These are phyloP conservation scores for Kwoniella sp. DNA, from an alignment of 768 basidiomycete species.

Conservation along the genomic window DNA sequence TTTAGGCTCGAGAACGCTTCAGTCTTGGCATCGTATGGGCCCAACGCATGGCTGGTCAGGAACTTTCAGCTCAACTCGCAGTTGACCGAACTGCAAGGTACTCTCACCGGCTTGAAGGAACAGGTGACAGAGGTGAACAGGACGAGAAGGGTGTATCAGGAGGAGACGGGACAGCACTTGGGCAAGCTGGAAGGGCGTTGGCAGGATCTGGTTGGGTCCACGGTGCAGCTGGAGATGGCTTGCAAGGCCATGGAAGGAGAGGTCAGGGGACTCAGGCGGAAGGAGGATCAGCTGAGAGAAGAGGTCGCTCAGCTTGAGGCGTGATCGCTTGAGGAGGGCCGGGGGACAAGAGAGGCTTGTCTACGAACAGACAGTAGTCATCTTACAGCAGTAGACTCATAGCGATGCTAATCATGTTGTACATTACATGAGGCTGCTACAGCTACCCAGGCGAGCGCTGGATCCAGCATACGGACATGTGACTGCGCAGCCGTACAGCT, in stretches of 20 bases:
- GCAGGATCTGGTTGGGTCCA: slow-evolving; percentile 85
- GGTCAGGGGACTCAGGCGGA: slow-evolving; percentile 52
- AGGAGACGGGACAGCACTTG: slow-evolving; percentile 70
- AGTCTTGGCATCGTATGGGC: slow-evolving; percentile 76
- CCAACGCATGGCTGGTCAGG: slow-evolving; percentile 86
- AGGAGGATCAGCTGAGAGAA: slow-evolving; percentile 38
- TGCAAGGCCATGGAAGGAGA: slow-evolving; percentile 82
- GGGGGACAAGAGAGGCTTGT: too few relatives aligned
- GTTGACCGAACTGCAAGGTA: slow-evolving; percentile 61
- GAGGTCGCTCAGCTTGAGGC: slow-evolving; percentile 39
- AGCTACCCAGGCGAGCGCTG: too few relatives aligned
- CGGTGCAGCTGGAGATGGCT: slow-evolving; percentile 93
- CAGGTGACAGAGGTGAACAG: slow-evolving; percentile 80
- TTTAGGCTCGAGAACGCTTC: slow-evolving; percentile 76
- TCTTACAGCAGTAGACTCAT: too few relatives aligned
- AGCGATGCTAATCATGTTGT: too few relatives aligned
- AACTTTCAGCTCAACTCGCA: slow-evolving; percentile 81
- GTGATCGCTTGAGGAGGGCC: not conserved
- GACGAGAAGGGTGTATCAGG: slow-evolving; percentile 78
- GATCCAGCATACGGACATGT: too few relatives aligned
- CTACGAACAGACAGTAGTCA: too few relatives aligned
- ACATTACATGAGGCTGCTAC: too few relatives aligned
- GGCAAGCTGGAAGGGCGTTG: slow-evolving; percentile 78
- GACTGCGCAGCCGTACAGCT: too few relatives aligned
- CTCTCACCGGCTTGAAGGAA: slow-evolving; percentile 55